Conservation (phyloP, 139 green algal species). For the Tetraselmis chui region DNA sequence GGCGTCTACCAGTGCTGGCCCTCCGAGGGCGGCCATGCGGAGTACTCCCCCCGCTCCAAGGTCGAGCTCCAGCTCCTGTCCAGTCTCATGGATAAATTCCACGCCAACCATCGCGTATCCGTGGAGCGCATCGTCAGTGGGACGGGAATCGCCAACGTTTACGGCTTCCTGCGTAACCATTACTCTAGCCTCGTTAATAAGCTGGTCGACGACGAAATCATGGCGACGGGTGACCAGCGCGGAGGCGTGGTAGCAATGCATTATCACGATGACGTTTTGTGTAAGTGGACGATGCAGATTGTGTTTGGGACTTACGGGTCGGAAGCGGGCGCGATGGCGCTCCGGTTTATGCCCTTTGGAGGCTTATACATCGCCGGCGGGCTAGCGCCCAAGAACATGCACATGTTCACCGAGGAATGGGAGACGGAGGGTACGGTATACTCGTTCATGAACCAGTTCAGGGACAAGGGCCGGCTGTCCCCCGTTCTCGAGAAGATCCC, state of each 20-base stretch:
- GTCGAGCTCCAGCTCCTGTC: constrained; percentile 5
- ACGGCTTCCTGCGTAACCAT: constrained; percentile 5
- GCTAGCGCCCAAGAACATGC: constrained; percentile 11
- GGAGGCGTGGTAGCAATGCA: constrained; percentile 3
- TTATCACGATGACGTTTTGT: neutral
- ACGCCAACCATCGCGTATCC: neutral
- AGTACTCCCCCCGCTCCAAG: constrained; percentile 8
- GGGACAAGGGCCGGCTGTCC: constrained; percentile 5
- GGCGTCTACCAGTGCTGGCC: constrained; percentile 5
- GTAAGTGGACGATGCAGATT: constrained; percentile 13
- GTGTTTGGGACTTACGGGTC: constrained; percentile 6
- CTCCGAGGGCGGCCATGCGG: constrained; percentile 6
- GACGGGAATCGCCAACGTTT: constrained; percentile 8
- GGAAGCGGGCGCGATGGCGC: constrained; percentile 2
- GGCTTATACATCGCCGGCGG: constrained; percentile 11
- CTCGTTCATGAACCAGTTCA: neutral
- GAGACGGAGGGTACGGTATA: neutral
- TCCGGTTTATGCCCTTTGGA: constrained; percentile 12
- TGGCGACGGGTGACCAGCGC: neutral
- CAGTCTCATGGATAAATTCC: neutral
- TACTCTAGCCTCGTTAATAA: neutral
- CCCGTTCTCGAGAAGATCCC: neutral
- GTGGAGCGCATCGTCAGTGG: constrained; percentile 15
- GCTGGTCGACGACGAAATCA: constrained; percentile 6
- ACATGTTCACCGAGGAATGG: neutral